phyloP scores from a whole-genome alignment of 139 green algal genomes.

The Chlorella sp. region DNA sequence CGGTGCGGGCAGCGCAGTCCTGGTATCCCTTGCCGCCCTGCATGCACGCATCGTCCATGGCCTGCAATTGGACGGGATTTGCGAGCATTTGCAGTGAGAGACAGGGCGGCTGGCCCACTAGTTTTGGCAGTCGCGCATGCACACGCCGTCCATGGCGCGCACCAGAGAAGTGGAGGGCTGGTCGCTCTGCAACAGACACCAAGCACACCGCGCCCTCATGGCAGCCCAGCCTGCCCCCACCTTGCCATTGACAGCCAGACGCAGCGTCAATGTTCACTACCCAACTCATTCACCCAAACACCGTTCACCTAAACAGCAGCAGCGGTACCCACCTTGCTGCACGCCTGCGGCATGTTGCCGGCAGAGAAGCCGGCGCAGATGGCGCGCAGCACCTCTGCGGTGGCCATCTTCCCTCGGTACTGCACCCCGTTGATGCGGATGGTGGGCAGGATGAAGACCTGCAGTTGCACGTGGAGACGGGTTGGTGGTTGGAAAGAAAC shows the following conservation, averaged over 20 bases:
- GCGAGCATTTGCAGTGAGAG: too few relatives aligned
- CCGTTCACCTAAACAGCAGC: too few relatives aligned
- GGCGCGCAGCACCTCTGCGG: slow-evolving; percentile 79
- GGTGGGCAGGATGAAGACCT: slow-evolving; percentile 91
- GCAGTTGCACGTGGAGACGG: too few relatives aligned
- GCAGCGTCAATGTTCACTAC: too few relatives aligned
- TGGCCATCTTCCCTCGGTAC: slow-evolving; percentile 84
- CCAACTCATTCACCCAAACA: too few relatives aligned
- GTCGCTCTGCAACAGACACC: too few relatives aligned
- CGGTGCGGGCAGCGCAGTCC: slow-evolving; percentile 61
- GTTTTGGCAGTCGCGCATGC: slow-evolving; percentile 55
- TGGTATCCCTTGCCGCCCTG: slow-evolving; percentile 61
- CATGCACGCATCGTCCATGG: slow-evolving; percentile 73
- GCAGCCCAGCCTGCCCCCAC: too few relatives aligned
- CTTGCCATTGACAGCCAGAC: too few relatives aligned
- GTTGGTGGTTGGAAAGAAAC: too few relatives aligned
- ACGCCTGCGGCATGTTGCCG: slow-evolving; percentile 74
- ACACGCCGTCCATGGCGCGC: slow-evolving; percentile 58
- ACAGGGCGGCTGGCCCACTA: too few relatives aligned
- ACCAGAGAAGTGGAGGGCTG: background rate
- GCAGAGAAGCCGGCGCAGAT: slow-evolving; percentile 89
- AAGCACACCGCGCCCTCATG: too few relatives aligned
- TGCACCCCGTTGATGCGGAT: slow-evolving; percentile 91
- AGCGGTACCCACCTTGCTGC: slow-evolving; percentile 70
- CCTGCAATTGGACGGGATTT: too few relatives aligned